phyloP scores from a whole-genome alignment of 805 yeast species.

The Spathaspora passalidarum region DNA sequence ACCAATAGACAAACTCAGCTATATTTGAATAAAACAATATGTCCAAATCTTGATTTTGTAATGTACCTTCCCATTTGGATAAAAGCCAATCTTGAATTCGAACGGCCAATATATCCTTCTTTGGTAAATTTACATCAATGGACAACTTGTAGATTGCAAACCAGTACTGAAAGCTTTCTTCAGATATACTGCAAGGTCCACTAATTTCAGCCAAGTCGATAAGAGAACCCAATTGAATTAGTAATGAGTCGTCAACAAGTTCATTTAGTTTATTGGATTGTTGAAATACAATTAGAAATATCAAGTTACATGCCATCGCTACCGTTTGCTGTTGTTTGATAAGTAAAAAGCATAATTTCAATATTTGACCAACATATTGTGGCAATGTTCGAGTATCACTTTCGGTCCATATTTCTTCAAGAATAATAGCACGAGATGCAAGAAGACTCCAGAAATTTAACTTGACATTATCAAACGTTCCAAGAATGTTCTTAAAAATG shows the following conservation, averaged over 20 bases:
- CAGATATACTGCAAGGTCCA: slow-evolving; percentile 53
- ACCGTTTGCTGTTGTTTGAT: slow-evolving; percentile 27
- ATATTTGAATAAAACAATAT: slow-evolving; percentile 16
- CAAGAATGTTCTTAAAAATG: slow-evolving; percentile 13
- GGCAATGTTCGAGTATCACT: slow-evolving; percentile 2
- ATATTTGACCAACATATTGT: slow-evolving; percentile 14
- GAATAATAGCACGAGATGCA: slow-evolving; percentile 16
- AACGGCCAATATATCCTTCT: slow-evolving; percentile 17
- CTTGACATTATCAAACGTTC: slow-evolving; percentile 19
- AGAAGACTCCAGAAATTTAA: slow-evolving; percentile 25
- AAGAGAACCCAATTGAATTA: slow-evolving; percentile 46
- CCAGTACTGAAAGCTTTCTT: slow-evolving; percentile 58
- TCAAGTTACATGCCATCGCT: slow-evolving; percentile 29
- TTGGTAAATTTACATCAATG: slow-evolving; percentile 23
- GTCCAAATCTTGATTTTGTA: slow-evolving; percentile 5
- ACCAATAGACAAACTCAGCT: slow-evolving; percentile 42
- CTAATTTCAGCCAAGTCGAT: slow-evolving; percentile 54
- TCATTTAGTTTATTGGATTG: slow-evolving; percentile 9
- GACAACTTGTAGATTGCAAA: slow-evolving; percentile 30
- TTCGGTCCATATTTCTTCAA: background rate
- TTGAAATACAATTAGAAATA: slow-evolving; percentile 15
- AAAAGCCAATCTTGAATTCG: slow-evolving; percentile 51
- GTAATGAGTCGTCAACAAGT: slow-evolving; percentile 37
- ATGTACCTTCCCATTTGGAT: slow-evolving; percentile 39
- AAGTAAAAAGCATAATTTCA: slow-evolving; percentile 35